phyloP scores from a whole-genome alignment of 2,329 filamentous ascomycete species.

The Monosporascus sp. region DNA sequence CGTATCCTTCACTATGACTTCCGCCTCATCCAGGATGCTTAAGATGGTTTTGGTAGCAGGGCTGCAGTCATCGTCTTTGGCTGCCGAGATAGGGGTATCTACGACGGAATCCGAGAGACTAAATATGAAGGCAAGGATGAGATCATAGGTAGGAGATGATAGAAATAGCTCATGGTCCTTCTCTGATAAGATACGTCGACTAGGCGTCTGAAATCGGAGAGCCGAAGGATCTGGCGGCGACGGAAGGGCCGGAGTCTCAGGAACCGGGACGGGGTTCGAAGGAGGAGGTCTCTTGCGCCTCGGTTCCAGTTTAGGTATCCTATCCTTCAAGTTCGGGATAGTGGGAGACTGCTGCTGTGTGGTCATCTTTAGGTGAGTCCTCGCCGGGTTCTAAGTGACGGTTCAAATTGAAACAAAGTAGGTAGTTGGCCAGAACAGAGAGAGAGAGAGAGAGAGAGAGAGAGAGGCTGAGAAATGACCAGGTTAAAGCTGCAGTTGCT shows the following conservation, averaged over 20 bases:
- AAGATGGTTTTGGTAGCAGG: slow-evolving; percentile 60
- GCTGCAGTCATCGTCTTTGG: slow-evolving; percentile 53
- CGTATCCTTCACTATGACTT: slow-evolving; percentile 59
- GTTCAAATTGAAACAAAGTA: not conserved
- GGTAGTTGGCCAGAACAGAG: not conserved
- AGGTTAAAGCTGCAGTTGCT: not conserved
- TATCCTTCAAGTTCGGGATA: slow-evolving; percentile 49
- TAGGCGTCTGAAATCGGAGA: slow-evolving; percentile 62
- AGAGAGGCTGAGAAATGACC: not conserved
- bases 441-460: not conserved
- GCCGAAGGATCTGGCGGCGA: slow-evolving; percentile 57
- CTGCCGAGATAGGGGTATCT: slow-evolving; percentile 61
- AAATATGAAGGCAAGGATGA: slow-evolving; percentile 83
- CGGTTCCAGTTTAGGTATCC: slow-evolving; percentile 64
- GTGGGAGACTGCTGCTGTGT: slow-evolving; percentile 16
- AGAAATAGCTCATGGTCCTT: slow-evolving; percentile 80
- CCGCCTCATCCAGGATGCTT: slow-evolving; percentile 63
- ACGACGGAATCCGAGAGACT: slow-evolving; percentile 76
- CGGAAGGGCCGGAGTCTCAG: slow-evolving; percentile 70
- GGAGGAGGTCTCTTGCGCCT: slow-evolving; percentile 49
- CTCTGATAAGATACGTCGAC: slow-evolving; percentile 73
- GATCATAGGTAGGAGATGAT: slow-evolving; percentile 66
- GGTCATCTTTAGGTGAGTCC: slow-evolving; percentile 11
- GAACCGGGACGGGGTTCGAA: slow-evolving; percentile 58
- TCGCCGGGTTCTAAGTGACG: not conserved